phyloP scores from a whole-genome alignment of 441 rosid species.

The Manihot esculenta region DNA sequence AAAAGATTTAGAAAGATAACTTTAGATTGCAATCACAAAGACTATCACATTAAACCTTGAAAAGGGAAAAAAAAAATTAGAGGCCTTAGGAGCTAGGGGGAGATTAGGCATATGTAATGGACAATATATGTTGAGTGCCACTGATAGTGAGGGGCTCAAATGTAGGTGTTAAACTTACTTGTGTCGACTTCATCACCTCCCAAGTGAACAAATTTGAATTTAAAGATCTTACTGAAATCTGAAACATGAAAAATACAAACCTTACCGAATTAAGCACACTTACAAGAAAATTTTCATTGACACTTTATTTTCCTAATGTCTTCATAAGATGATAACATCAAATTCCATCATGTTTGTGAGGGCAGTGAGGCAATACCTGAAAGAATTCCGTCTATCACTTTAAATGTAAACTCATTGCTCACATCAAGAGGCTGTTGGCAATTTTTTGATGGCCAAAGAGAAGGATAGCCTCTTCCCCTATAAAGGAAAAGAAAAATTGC shows the following conservation, averaged over 20 bases:
- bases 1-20: not conserved
- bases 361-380: slow-evolving; percentile 41
- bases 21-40: not conserved
- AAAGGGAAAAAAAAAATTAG: not conserved
- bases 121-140: not conserved
- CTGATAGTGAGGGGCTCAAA: not conserved
- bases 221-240: slow-evolving; percentile 83
- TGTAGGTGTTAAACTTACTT: slow-evolving; percentile 38
- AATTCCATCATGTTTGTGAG: not conserved
- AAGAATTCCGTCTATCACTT: slow-evolving; percentile 73
- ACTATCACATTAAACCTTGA: not conserved
- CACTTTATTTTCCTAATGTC: not conserved
- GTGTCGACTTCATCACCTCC: slow-evolving; percentile 83
- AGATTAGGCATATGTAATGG: not conserved
- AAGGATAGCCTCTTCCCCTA: slow-evolving; percentile 76
- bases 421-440: slow-evolving; percentile 77
- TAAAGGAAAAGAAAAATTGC: slow-evolving; percentile 11
- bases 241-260: slow-evolving; percentile 20
- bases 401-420: slow-evolving; percentile 63
- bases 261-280: not conserved
- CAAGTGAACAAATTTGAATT: slow-evolving; percentile 66
- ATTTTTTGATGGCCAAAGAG: slow-evolving; percentile 70
- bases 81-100: not conserved
- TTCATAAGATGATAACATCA: slow-evolving; percentile 7
- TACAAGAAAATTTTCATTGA: not conserved